These are phyloP conservation scores for Yamadazyma takamatsuzukensis DNA, from an alignment of 805 yeast genomes.

Conservation along the genomic window DNA sequence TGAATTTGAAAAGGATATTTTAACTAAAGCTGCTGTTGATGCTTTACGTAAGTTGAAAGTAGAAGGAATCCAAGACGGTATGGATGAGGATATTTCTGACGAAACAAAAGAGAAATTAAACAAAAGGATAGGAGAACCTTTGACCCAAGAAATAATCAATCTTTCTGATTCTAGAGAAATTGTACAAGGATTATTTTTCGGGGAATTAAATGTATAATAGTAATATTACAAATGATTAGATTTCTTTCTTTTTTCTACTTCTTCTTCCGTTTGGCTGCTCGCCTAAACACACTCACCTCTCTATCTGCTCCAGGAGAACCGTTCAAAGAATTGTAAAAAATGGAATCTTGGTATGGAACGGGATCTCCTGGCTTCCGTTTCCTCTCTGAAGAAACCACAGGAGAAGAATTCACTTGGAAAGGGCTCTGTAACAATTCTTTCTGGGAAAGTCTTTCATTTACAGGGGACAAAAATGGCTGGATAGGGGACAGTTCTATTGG, in stretches of 20 bases:
- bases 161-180: conserved; percentile 49
- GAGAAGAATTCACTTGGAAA: conserved; percentile 8
- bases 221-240: no score
- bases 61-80: conserved; percentile 15
- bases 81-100: conserved; percentile 33
- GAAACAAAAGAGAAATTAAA: conserved; percentile 40
- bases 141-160: conserved; percentile 48
- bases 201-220: conserved; percentile 41
- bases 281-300: no score
- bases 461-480: neutral
- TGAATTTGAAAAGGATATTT: conserved; percentile 42
- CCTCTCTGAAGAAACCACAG: conserved; percentile 6
- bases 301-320: no score
- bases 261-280: neutral
- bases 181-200: conserved; percentile 68
- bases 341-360: conserved; percentile 30
- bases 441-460: neutral
- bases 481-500: conserved; percentile 2
- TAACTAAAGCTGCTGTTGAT: conserved; percentile 48
- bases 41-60: conserved; percentile 49
- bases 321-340: conserved; percentile 25
- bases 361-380: conserved; percentile 33
- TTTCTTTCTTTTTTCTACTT: neutral
- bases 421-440: neutral
- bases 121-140: conserved; percentile 57